A percentile compares a stretch with the other conserved stretches of the same genome.
These are phyloP conservation scores for Viola odorata DNA, from an alignment of 345 rosid species.

Conservation along the genomic window DNA sequence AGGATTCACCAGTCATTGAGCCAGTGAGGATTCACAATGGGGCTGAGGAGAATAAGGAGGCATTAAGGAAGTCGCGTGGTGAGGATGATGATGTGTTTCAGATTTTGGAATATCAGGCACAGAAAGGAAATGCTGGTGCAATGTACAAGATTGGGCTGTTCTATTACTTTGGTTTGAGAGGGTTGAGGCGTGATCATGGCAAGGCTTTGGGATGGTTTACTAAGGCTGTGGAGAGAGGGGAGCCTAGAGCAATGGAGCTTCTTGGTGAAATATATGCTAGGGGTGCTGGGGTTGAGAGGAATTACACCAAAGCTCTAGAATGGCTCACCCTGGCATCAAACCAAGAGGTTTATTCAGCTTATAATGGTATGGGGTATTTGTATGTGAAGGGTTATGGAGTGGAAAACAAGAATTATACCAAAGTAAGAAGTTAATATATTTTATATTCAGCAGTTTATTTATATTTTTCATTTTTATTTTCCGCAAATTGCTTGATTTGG, in stretches of 20 bases:
- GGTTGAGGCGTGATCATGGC: conserved; percentile 74
- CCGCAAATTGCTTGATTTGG: neutral
- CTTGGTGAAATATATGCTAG: conserved; percentile 96
- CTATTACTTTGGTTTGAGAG: conserved; percentile 95
- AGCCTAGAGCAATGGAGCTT: conserved; percentile 91
- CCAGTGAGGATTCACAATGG: conserved; percentile 88
- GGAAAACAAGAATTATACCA: conserved; percentile 86
- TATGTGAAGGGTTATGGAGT: conserved; percentile 98
- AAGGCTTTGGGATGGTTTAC: conserved; percentile 90
- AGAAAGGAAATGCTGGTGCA: conserved; percentile 82
- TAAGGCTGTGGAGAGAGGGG: conserved; percentile 87
- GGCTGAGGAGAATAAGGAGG: conserved; percentile 94
- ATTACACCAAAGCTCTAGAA: conserved; percentile 85
- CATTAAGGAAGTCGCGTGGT: conserved; percentile 80
- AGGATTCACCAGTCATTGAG: conserved; percentile 84
- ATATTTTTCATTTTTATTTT: neutral
- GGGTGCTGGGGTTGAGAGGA: conserved; percentile 98
- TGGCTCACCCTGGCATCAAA: conserved; percentile 87
- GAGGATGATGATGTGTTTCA: conserved; percentile 98
- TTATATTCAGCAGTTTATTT: conserved; percentile 4
- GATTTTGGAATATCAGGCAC: conserved; percentile 93
- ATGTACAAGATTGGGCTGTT: conserved; percentile 89
- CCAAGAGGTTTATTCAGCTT: conserved; percentile 79
- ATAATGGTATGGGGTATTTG: conserved; percentile 91
- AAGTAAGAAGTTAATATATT: conserved; percentile 31